Percentiles rank a stretch among this genome's conserved stretches.
Conservation (phyloP, 345 rosid species). For the Pelargonium nanum region DNA sequence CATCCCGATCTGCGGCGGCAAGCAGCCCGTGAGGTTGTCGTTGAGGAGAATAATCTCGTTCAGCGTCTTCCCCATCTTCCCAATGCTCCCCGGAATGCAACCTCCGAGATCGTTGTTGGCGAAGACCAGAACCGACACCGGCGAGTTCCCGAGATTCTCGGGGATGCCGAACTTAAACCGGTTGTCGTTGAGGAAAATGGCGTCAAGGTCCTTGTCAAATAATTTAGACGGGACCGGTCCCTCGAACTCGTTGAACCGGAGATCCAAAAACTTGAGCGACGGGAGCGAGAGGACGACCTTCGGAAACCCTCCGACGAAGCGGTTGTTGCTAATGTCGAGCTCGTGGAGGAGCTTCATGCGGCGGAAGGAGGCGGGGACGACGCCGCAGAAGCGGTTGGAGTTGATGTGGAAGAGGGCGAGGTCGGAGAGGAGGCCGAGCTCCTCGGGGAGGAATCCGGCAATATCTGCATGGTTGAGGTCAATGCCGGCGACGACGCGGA, state of each 20-base stretch:
- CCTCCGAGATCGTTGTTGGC: constrained; percentile 59
- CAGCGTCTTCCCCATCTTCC: constrained; percentile 57
- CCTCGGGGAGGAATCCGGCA: constrained; percentile 59
- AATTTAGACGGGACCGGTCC: constrained; percentile 50
- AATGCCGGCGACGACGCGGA: constrained; percentile 60
- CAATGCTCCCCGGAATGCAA: constrained; percentile 55
- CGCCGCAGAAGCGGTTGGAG: constrained; percentile 78
- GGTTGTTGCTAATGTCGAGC: constrained; percentile 68
- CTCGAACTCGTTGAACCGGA: constrained; percentile 82
- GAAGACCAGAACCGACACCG: constrained; percentile 58
- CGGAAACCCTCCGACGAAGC: constrained; percentile 70
- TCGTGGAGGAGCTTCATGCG: constrained; percentile 43
- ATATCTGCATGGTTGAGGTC: constrained; percentile 73
- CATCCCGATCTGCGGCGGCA: constrained; percentile 45
- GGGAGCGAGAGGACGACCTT: constrained; percentile 46
- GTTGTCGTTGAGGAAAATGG: constrained; percentile 63
- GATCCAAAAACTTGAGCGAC: constrained; percentile 56
- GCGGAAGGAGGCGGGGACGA: constrained; percentile 35
- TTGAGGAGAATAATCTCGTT: constrained; percentile 53
- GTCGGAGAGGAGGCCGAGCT: constrained; percentile 55
- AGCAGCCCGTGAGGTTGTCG: constrained; percentile 50
- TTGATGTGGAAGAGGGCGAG: constrained; percentile 62
- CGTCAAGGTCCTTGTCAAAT: constrained; percentile 66
- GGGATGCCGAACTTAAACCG: constrained; percentile 53
- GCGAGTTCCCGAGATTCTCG: constrained; percentile 59